phyloP scores from a whole-genome alignment of 768 basidiomycete genomes.

The Ramaria sp. region DNA sequence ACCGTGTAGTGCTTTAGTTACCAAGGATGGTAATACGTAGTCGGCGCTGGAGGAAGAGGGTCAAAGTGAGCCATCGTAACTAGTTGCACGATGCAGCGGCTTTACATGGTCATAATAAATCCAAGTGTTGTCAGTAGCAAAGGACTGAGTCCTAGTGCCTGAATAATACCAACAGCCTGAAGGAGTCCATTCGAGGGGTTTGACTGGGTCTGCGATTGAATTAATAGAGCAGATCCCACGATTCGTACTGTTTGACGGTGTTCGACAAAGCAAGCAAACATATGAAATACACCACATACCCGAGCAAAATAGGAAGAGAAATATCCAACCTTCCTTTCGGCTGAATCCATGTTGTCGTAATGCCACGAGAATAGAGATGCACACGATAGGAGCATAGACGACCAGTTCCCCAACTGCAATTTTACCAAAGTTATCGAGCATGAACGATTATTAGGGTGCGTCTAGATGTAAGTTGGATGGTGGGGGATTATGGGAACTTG shows the following conservation, averaged over 20 bases:
- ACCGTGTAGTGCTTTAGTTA: conserved; percentile 9
- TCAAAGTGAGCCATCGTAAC: background rate
- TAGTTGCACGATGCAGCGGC: background rate
- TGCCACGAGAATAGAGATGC: conserved; percentile 34
- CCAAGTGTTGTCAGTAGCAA: conserved; percentile 27
- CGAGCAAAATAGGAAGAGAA: conserved; percentile 46
- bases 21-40: background rate
- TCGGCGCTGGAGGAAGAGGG: background rate
- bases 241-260: background rate
- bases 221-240: background rate
- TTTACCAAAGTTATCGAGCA: conserved; percentile 30
- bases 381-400: conserved; percentile 47
- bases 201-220: background rate
- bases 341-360: conserved; percentile 48
- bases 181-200: conserved; percentile 28
- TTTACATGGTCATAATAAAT: conserved; percentile 26
- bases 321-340: conserved; percentile 54
- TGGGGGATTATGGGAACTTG: too few species aligned
- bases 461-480: too few species aligned
- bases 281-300: conserved; percentile 26
- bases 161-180: conserved; percentile 39
- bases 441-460: background rate
- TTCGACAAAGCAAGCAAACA: background rate
- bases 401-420: conserved; percentile 50
- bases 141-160: conserved; percentile 30